Base-by-base conservation (phyloP, 768 basidiomycete species). In the Kwoniella dendrophila region DNA sequence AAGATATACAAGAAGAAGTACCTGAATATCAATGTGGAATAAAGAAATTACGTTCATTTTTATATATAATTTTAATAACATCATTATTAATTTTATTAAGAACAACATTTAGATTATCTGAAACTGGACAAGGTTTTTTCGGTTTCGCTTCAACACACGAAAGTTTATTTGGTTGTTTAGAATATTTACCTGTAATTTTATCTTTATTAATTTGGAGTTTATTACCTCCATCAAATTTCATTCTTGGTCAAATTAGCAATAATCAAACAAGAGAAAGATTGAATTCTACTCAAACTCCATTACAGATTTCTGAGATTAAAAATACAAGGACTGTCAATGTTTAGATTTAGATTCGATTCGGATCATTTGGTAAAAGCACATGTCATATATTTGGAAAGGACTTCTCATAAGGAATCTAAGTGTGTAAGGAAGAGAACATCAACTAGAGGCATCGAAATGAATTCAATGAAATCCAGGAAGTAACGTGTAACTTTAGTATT, bases 41-140 rank as follows among this genome's bases (percentile, higher is more conserved):
- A 8, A 29, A 30, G 7, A 48, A 41, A 32, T 54, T 68, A 22
- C 57, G 58, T 50, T 53, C 30, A 2, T 71, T 79, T 52, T 62
- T 77, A 7, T 66, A 62, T 52, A 34, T 75, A 40, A 63, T 78
- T 38, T 48, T 79, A 14, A 26, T 67, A 18, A 71, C 79, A 4
- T 68, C 74, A 11, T 32, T 69, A 2, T 67, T 79, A 41, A 69
- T 81, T 34, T 64, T 79, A 26, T 55, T 75, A 0, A 63, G 80
- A 8, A 80, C 80, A 11, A 55, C 72, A 0, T 81, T 75, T 63
- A 72, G 80, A 43, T 63, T 81, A 27, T 77, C 78, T 4, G 80
- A 81, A 55, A 79, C 77, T 1, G 79, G 69, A 4, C 70, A 79
- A 56, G 79, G 76, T 5, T 68, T 77, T 47, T 75, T 75, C 54